Percentiles rank a stretch among this genome's conserved stretches.
Conservation (phyloP, 2,329 filamentous ascomycete species). For the Aspergillus clavatus region DNA sequence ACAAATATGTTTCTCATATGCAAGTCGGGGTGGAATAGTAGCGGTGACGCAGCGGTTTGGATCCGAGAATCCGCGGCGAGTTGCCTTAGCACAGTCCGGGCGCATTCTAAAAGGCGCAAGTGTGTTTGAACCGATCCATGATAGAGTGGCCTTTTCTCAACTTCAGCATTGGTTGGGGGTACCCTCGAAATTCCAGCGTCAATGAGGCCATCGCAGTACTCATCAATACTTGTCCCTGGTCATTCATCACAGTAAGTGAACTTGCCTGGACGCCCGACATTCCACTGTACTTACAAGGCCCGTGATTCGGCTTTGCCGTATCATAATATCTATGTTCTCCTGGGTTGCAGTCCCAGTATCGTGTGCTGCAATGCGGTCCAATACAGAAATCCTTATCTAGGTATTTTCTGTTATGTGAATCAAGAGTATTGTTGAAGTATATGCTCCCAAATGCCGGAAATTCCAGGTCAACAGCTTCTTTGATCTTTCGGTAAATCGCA, state of each 20-base stretch:
- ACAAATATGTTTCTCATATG: constrained; percentile 44
- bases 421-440: constrained; percentile 27
- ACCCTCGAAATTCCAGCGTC: constrained; percentile 37
- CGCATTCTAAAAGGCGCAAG: constrained; percentile 26
- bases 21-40: constrained; percentile 39
- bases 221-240: constrained; percentile 31
- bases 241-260: constrained; percentile 10
- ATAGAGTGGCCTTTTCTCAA: constrained; percentile 26
- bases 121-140: constrained; percentile 34
- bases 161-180: constrained; percentile 18
- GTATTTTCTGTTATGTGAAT: constrained; percentile 8
- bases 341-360: constrained; percentile 20
- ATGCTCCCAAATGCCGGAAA: constrained; percentile 36
- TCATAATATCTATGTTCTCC: constrained; percentile 29
- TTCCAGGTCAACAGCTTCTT: constrained; percentile 15
- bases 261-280: neutral
- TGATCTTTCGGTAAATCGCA: constrained; percentile 6
- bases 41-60: constrained; percentile 23
- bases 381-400: constrained; percentile 28
- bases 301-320: constrained; percentile 29
- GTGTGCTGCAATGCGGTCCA: constrained; percentile 27
- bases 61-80: constrained; percentile 27
- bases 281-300: constrained; percentile 33
- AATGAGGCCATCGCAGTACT: constrained; percentile 36
- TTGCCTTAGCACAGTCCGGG: constrained; percentile 25